phyloP scores from a whole-genome alignment of 2,329 filamentous ascomycete species.

The Talaromyces sp. region DNA sequence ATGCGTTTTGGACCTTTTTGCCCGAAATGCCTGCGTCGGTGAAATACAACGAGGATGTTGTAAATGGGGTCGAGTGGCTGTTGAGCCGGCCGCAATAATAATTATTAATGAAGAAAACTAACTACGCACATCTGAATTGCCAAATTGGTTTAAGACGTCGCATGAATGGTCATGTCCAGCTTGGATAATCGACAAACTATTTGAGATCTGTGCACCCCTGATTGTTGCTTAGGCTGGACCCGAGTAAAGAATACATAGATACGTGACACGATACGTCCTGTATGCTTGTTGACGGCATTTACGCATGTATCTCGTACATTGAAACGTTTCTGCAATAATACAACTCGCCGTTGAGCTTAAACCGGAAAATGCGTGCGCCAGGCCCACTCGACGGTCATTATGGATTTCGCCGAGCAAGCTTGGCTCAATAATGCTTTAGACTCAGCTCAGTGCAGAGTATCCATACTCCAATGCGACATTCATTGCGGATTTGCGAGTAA shows the following conservation, averaged over 20 bases:
- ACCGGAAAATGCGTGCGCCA: neutral
- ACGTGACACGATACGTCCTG: neutral
- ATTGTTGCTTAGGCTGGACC: neutral
- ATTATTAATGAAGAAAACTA: neutral
- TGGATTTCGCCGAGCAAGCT: neutral
- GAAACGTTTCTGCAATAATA: neutral
- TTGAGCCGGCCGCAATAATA: neutral
- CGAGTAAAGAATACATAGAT: neutral
- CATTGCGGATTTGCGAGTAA: neutral
- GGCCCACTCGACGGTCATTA: neutral
- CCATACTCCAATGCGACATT: neutral
- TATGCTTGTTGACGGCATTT: neutral
- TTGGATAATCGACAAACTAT: no score
- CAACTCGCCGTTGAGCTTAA: neutral
- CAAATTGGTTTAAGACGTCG: neutral
- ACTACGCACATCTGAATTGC: neutral
- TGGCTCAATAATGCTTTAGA: neutral
- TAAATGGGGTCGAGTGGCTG: constrained; percentile 3
- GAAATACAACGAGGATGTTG: constrained; percentile 18
- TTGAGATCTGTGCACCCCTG: no score
- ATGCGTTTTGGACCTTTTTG: constrained; percentile 24
- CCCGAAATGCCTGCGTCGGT: constrained; percentile 18
- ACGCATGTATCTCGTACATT: neutral
- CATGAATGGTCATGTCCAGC: neutral
- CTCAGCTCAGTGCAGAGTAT: no score